These are phyloP conservation scores for Fusarium papillatum DNA, from an alignment of 2,329 filamentous ascomycete genomes.

Conservation along the genomic window DNA sequence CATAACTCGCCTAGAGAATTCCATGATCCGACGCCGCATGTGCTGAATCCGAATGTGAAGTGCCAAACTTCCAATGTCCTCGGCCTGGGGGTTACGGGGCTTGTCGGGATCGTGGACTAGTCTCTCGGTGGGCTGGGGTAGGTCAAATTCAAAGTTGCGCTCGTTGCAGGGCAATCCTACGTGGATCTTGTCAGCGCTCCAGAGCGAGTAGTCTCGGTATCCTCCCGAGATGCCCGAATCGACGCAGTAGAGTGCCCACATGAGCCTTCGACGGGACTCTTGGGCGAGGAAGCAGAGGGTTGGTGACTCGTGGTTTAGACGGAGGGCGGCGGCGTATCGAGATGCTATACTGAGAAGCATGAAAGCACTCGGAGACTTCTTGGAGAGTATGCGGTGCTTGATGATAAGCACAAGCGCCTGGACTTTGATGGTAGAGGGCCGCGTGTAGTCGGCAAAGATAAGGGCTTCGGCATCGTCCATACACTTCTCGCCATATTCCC, in stretches of 20 bases:
- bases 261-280: conserved; percentile 57
- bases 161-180: conserved; percentile 59
- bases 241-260: conserved; percentile 60
- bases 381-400: conserved; percentile 59
- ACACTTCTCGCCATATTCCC: conserved; percentile 66
- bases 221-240: conserved; percentile 58
- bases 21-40: conserved; percentile 66
- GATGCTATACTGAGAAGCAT: conserved; percentile 59
- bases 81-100: conserved; percentile 54
- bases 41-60: conserved; percentile 69
- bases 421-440: conserved; percentile 69
- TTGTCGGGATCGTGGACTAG: conserved; percentile 60
- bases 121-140: conserved; percentile 66
- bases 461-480: conserved; percentile 67
- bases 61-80: conserved; percentile 68
- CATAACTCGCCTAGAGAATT: conserved; percentile 62
- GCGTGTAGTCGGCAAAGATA: conserved; percentile 66
- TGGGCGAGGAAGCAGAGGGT: conserved; percentile 56
- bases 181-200: conserved; percentile 56
- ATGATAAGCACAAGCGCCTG: conserved; percentile 61
- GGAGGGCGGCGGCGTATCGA: conserved; percentile 57
- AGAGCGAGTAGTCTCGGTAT: conserved; percentile 60
- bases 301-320: conserved; percentile 58
- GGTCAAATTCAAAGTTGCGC: conserved; percentile 67
- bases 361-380: conserved; percentile 59